phyloP scores from a whole-genome alignment of 148 eudicot species.

The Heliosperma pusillum region DNA sequence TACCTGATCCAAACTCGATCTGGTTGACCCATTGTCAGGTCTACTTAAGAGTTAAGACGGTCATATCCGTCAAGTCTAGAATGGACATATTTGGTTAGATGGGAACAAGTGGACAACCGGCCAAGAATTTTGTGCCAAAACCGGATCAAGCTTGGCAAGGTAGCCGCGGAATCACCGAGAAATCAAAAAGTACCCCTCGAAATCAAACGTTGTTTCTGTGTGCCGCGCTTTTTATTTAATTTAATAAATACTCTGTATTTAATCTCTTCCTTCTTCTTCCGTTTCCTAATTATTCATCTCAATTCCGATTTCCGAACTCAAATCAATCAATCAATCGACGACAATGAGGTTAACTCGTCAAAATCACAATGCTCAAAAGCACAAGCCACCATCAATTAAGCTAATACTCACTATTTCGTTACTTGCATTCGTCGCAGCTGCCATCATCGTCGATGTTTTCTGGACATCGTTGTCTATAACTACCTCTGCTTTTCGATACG shows the following conservation, averaged over 20 bases:
- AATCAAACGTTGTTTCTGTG: background rate
- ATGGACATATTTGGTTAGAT: too few relatives aligned
- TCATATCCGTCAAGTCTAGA: too few relatives aligned
- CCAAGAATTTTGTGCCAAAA: too few relatives aligned
- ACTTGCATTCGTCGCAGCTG: slow-evolving; percentile 43
- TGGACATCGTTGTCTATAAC: slow-evolving; percentile 81
- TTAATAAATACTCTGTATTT: too few relatives aligned
- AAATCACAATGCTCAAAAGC: slow-evolving; percentile 10
- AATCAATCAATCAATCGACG: background rate
- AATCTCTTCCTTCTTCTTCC: background rate
- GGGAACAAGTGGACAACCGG: too few relatives aligned
- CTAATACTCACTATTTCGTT: slow-evolving; percentile 23
- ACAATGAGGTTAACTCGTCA: slow-evolving; percentile 32
- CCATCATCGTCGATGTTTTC: slow-evolving; percentile 58
- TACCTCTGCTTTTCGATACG: slow-evolving; percentile 28
- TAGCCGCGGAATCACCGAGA: background rate
- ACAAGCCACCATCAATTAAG: slow-evolving; percentile 14
- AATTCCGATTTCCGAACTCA: background rate
- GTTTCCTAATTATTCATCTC: background rate
- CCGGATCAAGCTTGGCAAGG: background rate
- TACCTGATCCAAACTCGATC: too few relatives aligned
- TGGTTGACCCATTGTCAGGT: too few relatives aligned
- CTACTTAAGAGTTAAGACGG: too few relatives aligned
- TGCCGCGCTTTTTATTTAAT: background rate
- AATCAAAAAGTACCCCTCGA: background rate